Evolutionary conservation across 257 asterid genomes (phyloP).

Genomic region (Capsicum baccatum): DNA sequence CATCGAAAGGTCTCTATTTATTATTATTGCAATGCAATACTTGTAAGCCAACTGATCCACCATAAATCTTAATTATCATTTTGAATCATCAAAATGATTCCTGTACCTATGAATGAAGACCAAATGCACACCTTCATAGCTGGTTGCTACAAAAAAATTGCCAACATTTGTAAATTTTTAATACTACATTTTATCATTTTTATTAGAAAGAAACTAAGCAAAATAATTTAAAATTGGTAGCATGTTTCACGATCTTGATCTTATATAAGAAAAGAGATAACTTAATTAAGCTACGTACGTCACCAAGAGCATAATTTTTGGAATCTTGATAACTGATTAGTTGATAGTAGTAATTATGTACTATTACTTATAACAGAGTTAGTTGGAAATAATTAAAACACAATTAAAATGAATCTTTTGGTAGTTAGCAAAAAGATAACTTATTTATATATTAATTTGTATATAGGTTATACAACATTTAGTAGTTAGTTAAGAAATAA

Average conservation of each 20-base stretch:
- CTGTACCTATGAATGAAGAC: neutral
- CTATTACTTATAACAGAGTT: neutral
- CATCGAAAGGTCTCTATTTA: neutral
- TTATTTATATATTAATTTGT: too few relatives aligned
- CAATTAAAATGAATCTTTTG: neutral
- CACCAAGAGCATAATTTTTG: neutral
- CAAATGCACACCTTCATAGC: neutral
- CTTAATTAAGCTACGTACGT: neutral
- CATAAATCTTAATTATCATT: constrained; percentile 15
- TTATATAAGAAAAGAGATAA: neutral
- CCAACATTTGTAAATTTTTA: neutral
- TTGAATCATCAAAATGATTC: constrained; percentile 4
- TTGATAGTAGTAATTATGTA: neutral
- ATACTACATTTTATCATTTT: neutral
- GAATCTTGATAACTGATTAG: neutral
- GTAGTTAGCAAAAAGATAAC: too few relatives aligned
- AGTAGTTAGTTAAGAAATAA: too few relatives aligned
- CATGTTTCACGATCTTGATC: neutral
- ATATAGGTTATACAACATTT: too few relatives aligned
- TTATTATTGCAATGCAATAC: neutral
- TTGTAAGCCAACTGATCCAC: constrained; percentile 2
- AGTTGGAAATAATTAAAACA: neutral
- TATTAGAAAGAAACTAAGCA: neutral
- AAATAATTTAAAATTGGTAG: neutral
- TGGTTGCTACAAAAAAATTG: neutral